phyloP scores from a whole-genome alignment of 495 filamentous ascomycete genomes.

The Mytilinidion resinicola region DNA sequence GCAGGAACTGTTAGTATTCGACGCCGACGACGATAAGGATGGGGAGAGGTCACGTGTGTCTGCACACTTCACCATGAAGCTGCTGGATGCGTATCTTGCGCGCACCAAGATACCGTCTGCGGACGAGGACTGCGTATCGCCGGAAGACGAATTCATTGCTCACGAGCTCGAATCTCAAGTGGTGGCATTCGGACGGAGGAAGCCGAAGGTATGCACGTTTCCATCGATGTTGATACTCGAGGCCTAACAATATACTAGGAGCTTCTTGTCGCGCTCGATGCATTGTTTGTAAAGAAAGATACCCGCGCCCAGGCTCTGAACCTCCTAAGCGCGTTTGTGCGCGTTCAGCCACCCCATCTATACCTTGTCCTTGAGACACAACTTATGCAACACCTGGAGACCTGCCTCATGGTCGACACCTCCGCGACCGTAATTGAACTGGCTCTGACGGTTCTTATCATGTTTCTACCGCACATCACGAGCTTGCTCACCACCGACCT shows the following conservation, averaged over 20 bases:
- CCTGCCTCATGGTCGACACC: conserved; percentile 64
- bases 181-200: conserved; percentile 56
- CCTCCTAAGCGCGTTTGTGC: conserved; percentile 59
- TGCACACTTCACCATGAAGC: conserved; percentile 44
- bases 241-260: conserved; percentile 40
- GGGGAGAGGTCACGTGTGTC: conserved; percentile 39
- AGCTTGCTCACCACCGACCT: conserved; percentile 48
- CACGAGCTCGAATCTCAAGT: conserved; percentile 48
- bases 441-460: conserved; percentile 60
- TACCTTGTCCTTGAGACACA: conserved; percentile 61
- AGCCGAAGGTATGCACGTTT: conserved; percentile 52
- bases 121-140: conserved; percentile 37
- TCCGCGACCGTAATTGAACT: conserved; percentile 61
- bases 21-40: conserved; percentile 47
- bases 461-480: conserved; percentile 71
- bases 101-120: conserved; percentile 40
- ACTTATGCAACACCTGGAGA: conserved; percentile 58
- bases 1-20: conserved; percentile 51
- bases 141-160: conserved; percentile 44
- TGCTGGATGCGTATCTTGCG: conserved; percentile 56
- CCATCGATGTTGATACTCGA: background rate
- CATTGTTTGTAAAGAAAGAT: conserved; percentile 52
- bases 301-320: conserved; percentile 52
- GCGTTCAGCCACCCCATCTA: conserved; percentile 63
- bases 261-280: conserved; percentile 54